These are phyloP conservation scores for Plasmopara muralis DNA, from an alignment of 352 stramenopile species.

Conservation along the genomic window DNA sequence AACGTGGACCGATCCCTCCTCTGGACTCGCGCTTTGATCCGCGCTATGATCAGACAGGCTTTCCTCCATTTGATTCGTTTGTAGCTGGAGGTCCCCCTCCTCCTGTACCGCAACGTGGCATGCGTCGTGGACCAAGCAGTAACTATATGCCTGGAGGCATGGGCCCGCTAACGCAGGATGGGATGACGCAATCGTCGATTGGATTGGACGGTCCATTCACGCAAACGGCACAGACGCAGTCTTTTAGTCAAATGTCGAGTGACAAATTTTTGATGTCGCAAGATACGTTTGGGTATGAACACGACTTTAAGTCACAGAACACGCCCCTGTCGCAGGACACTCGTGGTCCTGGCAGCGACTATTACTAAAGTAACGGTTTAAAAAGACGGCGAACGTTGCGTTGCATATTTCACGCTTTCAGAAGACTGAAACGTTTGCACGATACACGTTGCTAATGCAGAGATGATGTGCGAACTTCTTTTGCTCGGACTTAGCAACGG, in stretches of 20 bases:
- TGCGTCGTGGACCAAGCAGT: slow-evolving; percentile 22
- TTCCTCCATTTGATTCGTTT: slow-evolving; percentile 19
- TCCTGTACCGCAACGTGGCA: slow-evolving; percentile 25
- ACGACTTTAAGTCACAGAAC: slow-evolving; percentile 82
- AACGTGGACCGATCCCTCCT: slow-evolving; percentile 52
- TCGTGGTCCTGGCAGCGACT: slow-evolving; percentile 41
- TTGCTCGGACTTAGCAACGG: neutral
- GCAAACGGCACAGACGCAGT: slow-evolving; percentile 71
- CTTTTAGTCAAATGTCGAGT: slow-evolving; percentile 76
- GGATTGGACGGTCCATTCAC: slow-evolving; percentile 73
- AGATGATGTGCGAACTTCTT: neutral
- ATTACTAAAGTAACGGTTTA: slow-evolving; percentile 43
- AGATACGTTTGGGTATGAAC: slow-evolving; percentile 69
- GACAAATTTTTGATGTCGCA: slow-evolving; percentile 84
- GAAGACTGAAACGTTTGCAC: neutral
- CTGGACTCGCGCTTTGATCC: slow-evolving; percentile 83
- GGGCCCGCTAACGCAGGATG: slow-evolving; percentile 71
- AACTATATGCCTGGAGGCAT: slow-evolving; percentile 32
- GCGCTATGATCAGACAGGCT: slow-evolving; percentile 54
- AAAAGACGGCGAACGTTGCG: too few species aligned
- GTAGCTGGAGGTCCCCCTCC: slow-evolving; percentile 28
- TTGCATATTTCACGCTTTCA: too few species aligned
- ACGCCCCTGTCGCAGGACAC: slow-evolving; percentile 77
- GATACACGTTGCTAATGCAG: neutral
- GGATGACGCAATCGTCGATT: slow-evolving; percentile 53